These are phyloP conservation scores for Funneliformis caledonium DNA, from an alignment of 371 early-diverging fungal genomes.

Conservation along the genomic window DNA sequence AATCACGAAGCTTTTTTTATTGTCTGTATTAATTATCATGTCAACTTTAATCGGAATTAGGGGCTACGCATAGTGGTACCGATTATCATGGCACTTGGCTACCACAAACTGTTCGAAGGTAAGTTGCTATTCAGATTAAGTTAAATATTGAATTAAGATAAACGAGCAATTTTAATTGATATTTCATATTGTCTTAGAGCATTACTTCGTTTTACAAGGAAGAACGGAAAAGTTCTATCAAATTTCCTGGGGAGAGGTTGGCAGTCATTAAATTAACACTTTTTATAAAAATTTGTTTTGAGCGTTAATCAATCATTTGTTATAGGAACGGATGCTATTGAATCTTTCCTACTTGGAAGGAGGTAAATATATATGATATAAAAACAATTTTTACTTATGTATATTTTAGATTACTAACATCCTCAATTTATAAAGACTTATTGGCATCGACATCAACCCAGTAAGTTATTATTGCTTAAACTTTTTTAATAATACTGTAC, in stretches of 20 bases:
- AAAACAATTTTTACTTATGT: neutral
- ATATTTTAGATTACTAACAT: neutral
- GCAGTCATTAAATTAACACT: neutral
- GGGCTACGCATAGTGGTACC: constrained; percentile 89
- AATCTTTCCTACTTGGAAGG: constrained; percentile 80
- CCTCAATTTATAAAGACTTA: constrained; percentile 46
- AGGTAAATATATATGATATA: constrained; percentile 51
- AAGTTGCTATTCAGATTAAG: neutral
- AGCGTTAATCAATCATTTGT: neutral
- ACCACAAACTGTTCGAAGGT: constrained; percentile 88
- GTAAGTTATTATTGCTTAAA: constrained; percentile 46
- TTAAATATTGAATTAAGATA: neutral
- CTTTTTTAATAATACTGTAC: neutral
- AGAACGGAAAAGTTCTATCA: constrained; percentile 81
- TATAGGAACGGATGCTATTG: constrained; percentile 86
- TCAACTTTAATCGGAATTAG: constrained; percentile 37
- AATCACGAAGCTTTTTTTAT: neutral
- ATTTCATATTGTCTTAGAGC: constrained; percentile 52
- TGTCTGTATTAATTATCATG: neutral
- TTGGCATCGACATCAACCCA: constrained; percentile 91
- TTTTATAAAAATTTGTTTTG: neutral
- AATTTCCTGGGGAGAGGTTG: constrained; percentile 89
- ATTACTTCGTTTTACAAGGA: constrained; percentile 72
- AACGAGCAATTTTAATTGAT: neutral
- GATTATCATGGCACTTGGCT: constrained; percentile 96